Base-by-base conservation (phyloP, 306 rosid species). In the Erythrophleum fordii region DNA sequence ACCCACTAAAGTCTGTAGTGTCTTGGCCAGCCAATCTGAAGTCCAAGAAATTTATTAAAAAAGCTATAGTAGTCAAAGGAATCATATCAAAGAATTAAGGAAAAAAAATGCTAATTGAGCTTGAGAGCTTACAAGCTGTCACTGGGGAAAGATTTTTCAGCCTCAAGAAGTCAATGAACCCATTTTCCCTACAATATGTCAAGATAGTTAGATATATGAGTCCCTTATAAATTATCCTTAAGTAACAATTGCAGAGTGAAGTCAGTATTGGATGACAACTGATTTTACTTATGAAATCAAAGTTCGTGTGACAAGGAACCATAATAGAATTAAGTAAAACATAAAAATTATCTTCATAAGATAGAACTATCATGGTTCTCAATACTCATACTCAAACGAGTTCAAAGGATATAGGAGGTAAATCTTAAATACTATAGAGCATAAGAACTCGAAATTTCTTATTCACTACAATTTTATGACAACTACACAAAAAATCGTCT, bases 1-100 rank as follows among this genome's bases (percentile, higher is more conserved):
- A 64, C 98, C 96, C 69, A 90, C 77, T 10, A 87, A 6, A 29
- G 75, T 66, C 72, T 95, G 96, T 55, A 91, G 74, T 11, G 82
- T 80, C 89, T 91, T 91, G 22, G 87, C 90, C 78, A 86, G 76
- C 79, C 91, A 89, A 90, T 87, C 99, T 95, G 87, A 60, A 81
- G 69, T 58, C 76, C 71, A 80, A 60, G n/a, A 66, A 56, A 76
- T 41, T 10, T 23, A 68, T 44, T 49, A 78, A 58, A 72, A 23
- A 44, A n/a, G 61, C 28, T 56, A 65, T 7, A 60, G 26, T 31
- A 52, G 29, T 23, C 23, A 56, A 66, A 76, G 12, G 52, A 49
- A 48, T 17, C 16, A 53, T 55, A 76, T 51, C 60, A 60, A 69
- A 70, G 41, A 80, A 59, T 22, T 16, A 59, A 59, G 34, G 4